Conservation (phyloP, 495 filamentous ascomycete species). For the Penicillium silybi region DNA sequence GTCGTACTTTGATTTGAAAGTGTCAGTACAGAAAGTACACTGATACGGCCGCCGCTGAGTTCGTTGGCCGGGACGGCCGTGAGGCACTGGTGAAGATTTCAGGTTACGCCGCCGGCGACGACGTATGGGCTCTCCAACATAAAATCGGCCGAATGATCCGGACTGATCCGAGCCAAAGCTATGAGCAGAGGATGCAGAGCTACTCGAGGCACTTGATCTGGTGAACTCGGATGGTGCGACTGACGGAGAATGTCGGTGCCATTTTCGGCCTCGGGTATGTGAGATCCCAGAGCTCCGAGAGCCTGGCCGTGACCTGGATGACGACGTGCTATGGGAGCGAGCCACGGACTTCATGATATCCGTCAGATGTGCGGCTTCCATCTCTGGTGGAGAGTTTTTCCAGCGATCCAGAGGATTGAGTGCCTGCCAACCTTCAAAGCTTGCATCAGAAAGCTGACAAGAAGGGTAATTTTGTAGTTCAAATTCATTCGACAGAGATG, state of each 20-base stretch:
- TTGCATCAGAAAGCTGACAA: neutral
- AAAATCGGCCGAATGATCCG: constrained; percentile 48
- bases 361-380: constrained; percentile 1
- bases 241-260: neutral
- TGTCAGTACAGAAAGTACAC: constrained; percentile 79
- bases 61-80: neutral
- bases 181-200: constrained; percentile 40
- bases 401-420: constrained; percentile 5
- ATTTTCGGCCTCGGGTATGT: neutral
- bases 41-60: constrained; percentile 45
- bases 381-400: constrained; percentile 4
- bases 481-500: neutral
- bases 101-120: neutral
- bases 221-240: neutral
- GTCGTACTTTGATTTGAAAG: constrained; percentile 74
- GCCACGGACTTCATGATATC: constrained; percentile 3
- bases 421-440: neutral
- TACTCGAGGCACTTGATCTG: constrained; percentile 8
- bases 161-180: constrained; percentile 50
- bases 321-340: neutral
- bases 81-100: neutral
- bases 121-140: constrained; percentile 1
- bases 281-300: neutral
- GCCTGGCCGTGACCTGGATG: neutral
- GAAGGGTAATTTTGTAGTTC: neutral